A percentile compares a stretch with the other conserved stretches of the same genome.
These are phyloP conservation scores for Capsella rubella DNA, from an alignment of 441 rosid genomes.

Conservation along the genomic window DNA sequence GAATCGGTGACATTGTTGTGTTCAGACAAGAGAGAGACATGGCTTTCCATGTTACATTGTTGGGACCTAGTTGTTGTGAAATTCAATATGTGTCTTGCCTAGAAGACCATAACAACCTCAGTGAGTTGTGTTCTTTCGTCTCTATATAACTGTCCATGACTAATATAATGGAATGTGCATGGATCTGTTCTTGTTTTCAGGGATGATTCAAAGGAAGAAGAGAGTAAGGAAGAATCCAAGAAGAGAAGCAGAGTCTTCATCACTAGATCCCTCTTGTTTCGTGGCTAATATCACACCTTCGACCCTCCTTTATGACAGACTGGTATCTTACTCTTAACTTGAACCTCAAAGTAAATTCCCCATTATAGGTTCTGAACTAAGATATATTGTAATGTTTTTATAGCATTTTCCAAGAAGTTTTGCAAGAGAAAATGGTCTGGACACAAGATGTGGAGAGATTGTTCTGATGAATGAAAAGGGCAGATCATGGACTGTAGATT, in stretches of 20 bases:
- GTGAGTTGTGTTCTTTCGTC: slow-evolving; percentile 18
- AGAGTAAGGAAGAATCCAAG: slow-evolving; percentile 11
- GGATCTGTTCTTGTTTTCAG: background rate
- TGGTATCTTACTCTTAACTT: slow-evolving; percentile 29
- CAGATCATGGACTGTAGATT: slow-evolving; percentile 4
- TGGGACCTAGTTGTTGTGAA: slow-evolving; percentile 40
- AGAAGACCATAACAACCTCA: background rate
- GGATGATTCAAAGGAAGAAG: slow-evolving; percentile 9
- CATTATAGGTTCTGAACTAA: background rate
- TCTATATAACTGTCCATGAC: background rate
- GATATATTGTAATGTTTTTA: slow-evolving; percentile 10
- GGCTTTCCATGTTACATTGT: slow-evolving; percentile 27
- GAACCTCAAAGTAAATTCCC: background rate
- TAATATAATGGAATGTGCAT: background rate
- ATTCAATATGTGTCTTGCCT: slow-evolving; percentile 17
- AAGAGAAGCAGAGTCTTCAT: slow-evolving; percentile 10
- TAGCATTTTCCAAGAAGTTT: slow-evolving; percentile 24
- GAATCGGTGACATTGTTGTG: slow-evolving; percentile 34
- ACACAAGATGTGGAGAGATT: slow-evolving; percentile 12
- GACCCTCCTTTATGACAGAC: slow-evolving; percentile 5
- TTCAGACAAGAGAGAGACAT: slow-evolving; percentile 34
- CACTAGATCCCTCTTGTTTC: slow-evolving; percentile 24
- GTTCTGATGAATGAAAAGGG: slow-evolving; percentile 22
- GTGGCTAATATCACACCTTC: slow-evolving; percentile 13
- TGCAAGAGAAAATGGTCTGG: slow-evolving; percentile 17